Evolutionary conservation across 2,329 filamentous ascomycete species (phyloP), one percentile per base, ranked within the genome.

Genomic region (Cladophialophora carrionii): DNA sequence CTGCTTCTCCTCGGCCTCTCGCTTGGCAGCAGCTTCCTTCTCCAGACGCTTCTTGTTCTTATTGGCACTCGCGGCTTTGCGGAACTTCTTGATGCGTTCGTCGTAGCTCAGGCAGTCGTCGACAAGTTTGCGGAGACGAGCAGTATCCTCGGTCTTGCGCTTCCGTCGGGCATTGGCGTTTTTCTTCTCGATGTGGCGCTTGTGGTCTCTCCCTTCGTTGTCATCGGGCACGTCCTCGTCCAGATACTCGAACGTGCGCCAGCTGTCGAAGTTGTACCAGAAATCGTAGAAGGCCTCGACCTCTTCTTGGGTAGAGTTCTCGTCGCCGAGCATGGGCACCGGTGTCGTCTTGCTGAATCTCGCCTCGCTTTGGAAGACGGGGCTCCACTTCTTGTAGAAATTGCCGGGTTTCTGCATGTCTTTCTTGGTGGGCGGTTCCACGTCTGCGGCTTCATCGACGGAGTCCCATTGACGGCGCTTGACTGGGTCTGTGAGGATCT

Each of bases 261-360:
- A 99, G 79, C 90, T 95, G 85, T 99, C 95, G 74, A 99, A 96
- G 85, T 94, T 96, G 85, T 98, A 99, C 89, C 91, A 99, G 84
- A 98, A 99, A 85, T 99, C 96, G 87, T 99, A 99, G 80, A 99
- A 99, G 61, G 84, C 83, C 76, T 98, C 93, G 54, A 99, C 95
- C 8, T 96, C 89, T 76, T 96, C 91, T 80, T 93, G 91, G 73
- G 87, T 87, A 75, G 90, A 89, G 71, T 96, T 90, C 70, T 91
- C 91, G 75, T 91, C 86, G 68, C 95, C 95, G 64, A 99, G 88
- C 73, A 85, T 81, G 5, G 95, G 96, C 2, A 97, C 95, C 6
- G 94, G 94, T 77, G 96, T 91, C 67, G 80, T 84, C 80, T 92
- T 95, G 78, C 91, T 96, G 87, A 99, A 99, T 69, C 95, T 92